Evolutionary conservation across 139 green algal species (phyloP).

Genomic region (Chlamydomonas eustigma): DNA sequence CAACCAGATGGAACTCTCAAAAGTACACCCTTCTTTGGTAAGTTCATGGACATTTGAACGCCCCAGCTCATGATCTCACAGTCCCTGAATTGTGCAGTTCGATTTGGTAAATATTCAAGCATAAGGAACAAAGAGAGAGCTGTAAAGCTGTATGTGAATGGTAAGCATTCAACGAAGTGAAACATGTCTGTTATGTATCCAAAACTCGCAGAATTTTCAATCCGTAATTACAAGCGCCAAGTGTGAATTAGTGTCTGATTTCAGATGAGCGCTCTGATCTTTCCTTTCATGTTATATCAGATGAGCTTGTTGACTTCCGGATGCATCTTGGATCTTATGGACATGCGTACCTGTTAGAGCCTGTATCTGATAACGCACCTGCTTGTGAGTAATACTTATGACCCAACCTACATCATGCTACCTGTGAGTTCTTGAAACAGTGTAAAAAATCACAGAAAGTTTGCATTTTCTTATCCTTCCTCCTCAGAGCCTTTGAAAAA

Average conservation of each 20-base stretch:
- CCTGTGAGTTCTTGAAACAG: too few species aligned
- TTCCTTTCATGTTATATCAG: too few species aligned
- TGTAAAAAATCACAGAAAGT: too few species aligned
- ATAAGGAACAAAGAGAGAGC: slow-evolving; percentile 62
- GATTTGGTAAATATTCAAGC: slow-evolving; percentile 93
- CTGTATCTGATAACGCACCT: background rate
- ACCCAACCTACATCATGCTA: too few species aligned
- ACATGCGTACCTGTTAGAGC: slow-evolving; percentile 67
- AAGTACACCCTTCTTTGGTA: slow-evolving; percentile 86
- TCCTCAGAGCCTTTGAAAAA: too few species aligned
- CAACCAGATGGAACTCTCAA: slow-evolving; percentile 78
- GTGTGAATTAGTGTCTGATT: too few species aligned
- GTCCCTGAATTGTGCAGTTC: slow-evolving; percentile 53
- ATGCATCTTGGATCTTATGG: slow-evolving; percentile 81
- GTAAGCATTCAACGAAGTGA: slow-evolving; percentile 46
- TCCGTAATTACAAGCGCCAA: too few species aligned
- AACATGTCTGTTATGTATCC: too few species aligned
- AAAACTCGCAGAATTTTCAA: too few species aligned
- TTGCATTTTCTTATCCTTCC: too few species aligned
- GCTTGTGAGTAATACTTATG: background rate
- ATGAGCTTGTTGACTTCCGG: slow-evolving; percentile 42
- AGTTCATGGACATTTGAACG: background rate
- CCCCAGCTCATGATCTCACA: background rate
- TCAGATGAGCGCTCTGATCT: too few species aligned
- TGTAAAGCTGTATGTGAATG: slow-evolving; percentile 76